Evolutionary conservation across 345 rosid genomes (phyloP).

Genomic region (Camelina sativa): DNA sequence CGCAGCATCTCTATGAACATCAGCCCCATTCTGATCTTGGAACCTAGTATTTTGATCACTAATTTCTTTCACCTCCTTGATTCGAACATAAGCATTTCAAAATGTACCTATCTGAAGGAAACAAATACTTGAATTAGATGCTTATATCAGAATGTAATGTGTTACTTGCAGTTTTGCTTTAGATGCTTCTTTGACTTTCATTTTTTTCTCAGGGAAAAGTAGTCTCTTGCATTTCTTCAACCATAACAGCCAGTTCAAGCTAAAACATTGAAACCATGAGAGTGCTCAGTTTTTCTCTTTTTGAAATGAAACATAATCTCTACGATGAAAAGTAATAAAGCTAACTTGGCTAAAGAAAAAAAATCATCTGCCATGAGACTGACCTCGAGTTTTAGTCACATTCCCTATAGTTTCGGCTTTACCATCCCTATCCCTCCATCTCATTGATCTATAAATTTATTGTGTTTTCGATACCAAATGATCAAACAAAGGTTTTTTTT

Average conservation of each 20-base stretch:
- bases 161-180: not conserved
- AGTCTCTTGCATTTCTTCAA: not conserved
- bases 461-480: not conserved
- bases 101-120: not conserved
- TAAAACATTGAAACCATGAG: not conserved
- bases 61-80: not conserved
- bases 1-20: not conserved
- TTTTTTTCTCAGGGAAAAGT: not conserved
- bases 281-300: no score
- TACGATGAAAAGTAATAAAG: not conserved
- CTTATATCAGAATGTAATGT: not conserved
- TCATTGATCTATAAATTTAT: no score
- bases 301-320: not conserved
- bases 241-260: not conserved
- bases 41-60: not conserved
- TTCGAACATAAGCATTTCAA: not conserved
- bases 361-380: not conserved
- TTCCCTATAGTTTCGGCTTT: not conserved
- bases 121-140: not conserved
- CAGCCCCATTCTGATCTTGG: not conserved
- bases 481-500: not conserved
- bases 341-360: not conserved
- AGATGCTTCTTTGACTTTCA: no score
- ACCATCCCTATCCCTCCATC: not conserved
- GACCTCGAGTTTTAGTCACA: not conserved